These are phyloP conservation scores for Globisporangium nagaii DNA, from an alignment of 352 stramenopile species.

Conservation along the genomic window DNA sequence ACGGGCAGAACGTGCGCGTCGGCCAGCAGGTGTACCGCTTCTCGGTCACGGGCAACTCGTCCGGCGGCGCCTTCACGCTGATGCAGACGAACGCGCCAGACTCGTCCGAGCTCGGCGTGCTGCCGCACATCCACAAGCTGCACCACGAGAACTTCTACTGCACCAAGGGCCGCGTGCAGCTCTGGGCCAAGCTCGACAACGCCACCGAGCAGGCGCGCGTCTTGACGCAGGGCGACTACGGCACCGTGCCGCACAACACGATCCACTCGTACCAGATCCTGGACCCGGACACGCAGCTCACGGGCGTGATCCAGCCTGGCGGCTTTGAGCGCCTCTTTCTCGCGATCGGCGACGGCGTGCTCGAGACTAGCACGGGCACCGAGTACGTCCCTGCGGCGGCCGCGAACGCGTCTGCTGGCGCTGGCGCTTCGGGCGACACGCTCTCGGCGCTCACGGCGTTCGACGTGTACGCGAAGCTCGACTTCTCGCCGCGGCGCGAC, in stretches of 20 bases:
- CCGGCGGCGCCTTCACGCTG: constrained; percentile 29
- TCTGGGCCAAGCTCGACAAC: constrained; percentile 35
- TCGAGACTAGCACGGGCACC: constrained; percentile 38
- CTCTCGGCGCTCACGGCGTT: constrained; percentile 37
- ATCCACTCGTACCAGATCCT: constrained; percentile 54
- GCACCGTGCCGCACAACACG: constrained; percentile 49
- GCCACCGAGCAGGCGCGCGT: constrained; percentile 36
- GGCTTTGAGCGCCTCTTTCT: constrained; percentile 52
- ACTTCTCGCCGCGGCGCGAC: constrained; percentile 35
- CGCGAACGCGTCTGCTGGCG: constrained; percentile 20
- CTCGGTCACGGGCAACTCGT: constrained; percentile 46
- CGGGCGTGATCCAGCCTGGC: constrained; percentile 45
- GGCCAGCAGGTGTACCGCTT: constrained; percentile 45
- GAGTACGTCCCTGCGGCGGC: constrained; percentile 34
- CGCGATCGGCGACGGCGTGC: constrained; percentile 30
- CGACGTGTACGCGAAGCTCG: constrained; percentile 42
- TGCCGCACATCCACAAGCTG: constrained; percentile 49
- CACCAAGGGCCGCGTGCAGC: constrained; percentile 41
- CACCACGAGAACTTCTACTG: constrained; percentile 64
- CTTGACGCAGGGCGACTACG: constrained; percentile 47
- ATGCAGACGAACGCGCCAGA: constrained; percentile 43
- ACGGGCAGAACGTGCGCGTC: constrained; percentile 25
- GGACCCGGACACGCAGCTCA: constrained; percentile 53
- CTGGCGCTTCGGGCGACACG: constrained; percentile 22
- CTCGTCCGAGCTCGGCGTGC: constrained; percentile 37